A percentile compares a stretch with the other conserved stretches of the same genome.
Conservation (phyloP, 257 asterid genomes). For the Mitragyna speciosa region DNA sequence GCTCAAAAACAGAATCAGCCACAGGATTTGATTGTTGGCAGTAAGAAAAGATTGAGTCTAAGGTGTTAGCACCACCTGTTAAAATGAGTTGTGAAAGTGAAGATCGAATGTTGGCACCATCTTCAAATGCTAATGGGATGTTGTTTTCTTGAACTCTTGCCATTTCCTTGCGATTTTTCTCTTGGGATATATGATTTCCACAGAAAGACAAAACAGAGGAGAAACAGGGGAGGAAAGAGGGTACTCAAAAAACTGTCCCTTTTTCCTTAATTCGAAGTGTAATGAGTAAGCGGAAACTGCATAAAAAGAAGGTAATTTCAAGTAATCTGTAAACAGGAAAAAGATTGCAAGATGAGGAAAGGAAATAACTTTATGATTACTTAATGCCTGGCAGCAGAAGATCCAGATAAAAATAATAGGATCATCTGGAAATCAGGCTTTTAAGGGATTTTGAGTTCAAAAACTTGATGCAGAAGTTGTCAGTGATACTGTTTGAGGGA, state of each 20-base stretch:
- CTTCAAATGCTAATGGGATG: constrained; percentile 23
- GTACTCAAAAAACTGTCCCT: constrained; percentile 31
- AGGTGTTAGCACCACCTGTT: constrained; percentile 63
- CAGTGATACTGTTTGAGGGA: not conserved
- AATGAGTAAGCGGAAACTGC: not conserved
- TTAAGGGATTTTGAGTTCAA: not conserved
- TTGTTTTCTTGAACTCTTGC: constrained; percentile 31
- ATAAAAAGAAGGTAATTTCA: constrained; percentile 3
- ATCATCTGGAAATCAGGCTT: constrained; percentile 19
- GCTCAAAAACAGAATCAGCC: constrained; percentile 30
- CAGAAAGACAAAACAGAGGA: constrained; percentile 18
- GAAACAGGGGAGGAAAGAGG: constrained; percentile 28
- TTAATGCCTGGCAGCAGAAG: not conserved
- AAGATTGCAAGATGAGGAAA: not conserved
- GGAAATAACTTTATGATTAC: not conserved
- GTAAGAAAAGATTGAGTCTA: constrained; percentile 77
- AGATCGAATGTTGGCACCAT: constrained; percentile 39
- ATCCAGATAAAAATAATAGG: constrained; percentile 30
- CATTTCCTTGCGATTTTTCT: constrained; percentile 35
- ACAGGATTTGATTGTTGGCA: constrained; percentile 33
- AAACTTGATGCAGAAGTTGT: not conserved
- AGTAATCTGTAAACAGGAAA: not conserved
- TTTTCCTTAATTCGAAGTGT: constrained; percentile 7
- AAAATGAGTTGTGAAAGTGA: constrained; percentile 65
- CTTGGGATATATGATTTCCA: not conserved